Evolutionary conservation across 331 rosid species (phyloP).

Genomic region (Rosa hybrid): DNA sequence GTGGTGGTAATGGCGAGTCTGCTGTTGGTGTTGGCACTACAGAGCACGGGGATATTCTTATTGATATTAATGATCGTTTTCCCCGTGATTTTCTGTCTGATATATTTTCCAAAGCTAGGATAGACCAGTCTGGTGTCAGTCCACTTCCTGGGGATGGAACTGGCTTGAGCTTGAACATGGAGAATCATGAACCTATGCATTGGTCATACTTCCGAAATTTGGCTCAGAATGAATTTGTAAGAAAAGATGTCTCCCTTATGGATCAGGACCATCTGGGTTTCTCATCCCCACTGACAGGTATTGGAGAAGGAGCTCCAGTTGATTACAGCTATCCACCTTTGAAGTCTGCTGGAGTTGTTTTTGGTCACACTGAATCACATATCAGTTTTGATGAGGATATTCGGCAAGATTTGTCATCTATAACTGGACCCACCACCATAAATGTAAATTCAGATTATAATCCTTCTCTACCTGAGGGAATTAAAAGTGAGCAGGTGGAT

Average conservation of each 20-base stretch:
- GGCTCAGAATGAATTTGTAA: constrained; percentile 47
- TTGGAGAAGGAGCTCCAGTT: constrained; percentile 30
- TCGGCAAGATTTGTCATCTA: constrained; percentile 34
- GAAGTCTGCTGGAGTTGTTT: constrained; percentile 38
- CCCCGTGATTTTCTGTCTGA: constrained; percentile 56
- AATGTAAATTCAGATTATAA: constrained; percentile 31
- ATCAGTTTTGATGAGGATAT: constrained; percentile 38
- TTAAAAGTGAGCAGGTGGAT: constrained; percentile 43
- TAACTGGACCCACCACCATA: constrained; percentile 23
- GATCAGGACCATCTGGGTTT: constrained; percentile 53
- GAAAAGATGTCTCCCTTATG: constrained; percentile 53
- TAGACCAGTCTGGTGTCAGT: constrained; percentile 29
- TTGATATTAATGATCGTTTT: constrained; percentile 57
- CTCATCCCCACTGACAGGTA: constrained; percentile 31
- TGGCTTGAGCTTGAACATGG: constrained; percentile 50
- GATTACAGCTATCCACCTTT: constrained; percentile 47
- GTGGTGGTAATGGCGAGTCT: constrained; percentile 30
- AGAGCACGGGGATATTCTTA: constrained; percentile 48
- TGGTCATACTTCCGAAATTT: constrained; percentile 59
- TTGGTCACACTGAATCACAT: constrained; percentile 31
- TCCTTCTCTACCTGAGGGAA: constrained; percentile 35
- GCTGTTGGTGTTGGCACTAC: constrained; percentile 34
- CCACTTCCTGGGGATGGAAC: constrained; percentile 44
- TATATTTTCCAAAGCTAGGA: constrained; percentile 48
- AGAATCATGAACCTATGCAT: constrained; percentile 52